Evolutionary conservation across 805 yeast genomes (phyloP).

Genomic region (Grigorovia yakushimaensis): DNA sequence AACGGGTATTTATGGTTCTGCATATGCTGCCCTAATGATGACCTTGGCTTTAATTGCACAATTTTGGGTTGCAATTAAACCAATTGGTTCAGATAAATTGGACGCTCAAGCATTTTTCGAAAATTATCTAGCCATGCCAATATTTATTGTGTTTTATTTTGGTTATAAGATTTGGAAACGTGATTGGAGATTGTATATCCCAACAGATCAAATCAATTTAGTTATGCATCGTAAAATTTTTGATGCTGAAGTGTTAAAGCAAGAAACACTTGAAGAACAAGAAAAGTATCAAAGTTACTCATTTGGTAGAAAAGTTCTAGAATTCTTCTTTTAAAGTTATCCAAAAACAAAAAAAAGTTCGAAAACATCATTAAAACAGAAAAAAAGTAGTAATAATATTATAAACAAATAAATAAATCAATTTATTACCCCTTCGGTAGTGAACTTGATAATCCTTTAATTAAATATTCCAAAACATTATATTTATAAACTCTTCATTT

Average conservation of each 20-base stretch:
- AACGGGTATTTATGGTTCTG: constrained; percentile 45
- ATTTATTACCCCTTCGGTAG: no score
- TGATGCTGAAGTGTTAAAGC: constrained; percentile 27
- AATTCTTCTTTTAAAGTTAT: constrained; percentile 14
- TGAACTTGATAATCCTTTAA: no score
- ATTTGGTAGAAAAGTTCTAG: constrained; percentile 17
- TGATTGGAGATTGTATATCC: constrained; percentile 32
- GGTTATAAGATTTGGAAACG: constrained; percentile 39
- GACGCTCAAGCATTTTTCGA: constrained; percentile 37
- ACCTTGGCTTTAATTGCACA: constrained; percentile 45
- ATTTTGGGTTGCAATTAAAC: constrained; percentile 58
- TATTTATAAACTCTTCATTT: no score
- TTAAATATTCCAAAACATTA: no score
- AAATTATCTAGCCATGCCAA: constrained; percentile 40
- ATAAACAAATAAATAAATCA: no score
- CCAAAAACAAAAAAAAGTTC: not conserved
- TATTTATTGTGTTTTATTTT: constrained; percentile 34
- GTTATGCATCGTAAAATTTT: constrained; percentile 23
- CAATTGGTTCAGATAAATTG: constrained; percentile 31
- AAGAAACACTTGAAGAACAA: constrained; percentile 26
- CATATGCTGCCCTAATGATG: constrained; percentile 42
- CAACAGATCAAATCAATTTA: constrained; percentile 24
- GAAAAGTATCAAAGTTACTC: constrained; percentile 22
- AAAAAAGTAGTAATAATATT: not conserved
- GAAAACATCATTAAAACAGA: no score